Conservation (phyloP, 73 alveolate species). For the Blepharisma stoltei region DNA sequence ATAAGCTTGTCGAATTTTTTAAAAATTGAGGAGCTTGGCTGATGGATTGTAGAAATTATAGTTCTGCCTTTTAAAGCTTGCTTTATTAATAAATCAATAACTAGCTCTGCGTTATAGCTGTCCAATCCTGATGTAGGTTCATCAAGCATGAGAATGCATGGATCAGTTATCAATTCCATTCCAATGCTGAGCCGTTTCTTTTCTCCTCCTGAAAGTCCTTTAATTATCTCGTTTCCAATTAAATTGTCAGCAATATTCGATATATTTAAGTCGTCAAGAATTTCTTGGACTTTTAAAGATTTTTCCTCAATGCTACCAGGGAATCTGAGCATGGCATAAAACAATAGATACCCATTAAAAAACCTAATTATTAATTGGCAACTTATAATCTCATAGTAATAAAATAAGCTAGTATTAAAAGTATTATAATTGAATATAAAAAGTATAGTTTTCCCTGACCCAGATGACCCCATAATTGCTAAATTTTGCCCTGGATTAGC, state of each 20-base stretch:
- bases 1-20: conserved; percentile 53
- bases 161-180: conserved; percentile 70
- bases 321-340: neutral
- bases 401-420: too few relatives aligned
- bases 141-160: conserved; percentile 66
- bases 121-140: conserved; percentile 90
- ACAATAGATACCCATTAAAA: too few relatives aligned
- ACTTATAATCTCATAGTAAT: too few relatives aligned
- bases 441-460: conserved; percentile 45
- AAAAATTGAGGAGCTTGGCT: conserved; percentile 57
- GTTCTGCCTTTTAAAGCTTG: conserved; percentile 50
- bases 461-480: conserved; percentile 42
- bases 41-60: conserved; percentile 61
- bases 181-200: conserved; percentile 75
- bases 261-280: neutral
- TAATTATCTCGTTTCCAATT: conserved; percentile 50
- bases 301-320: neutral
- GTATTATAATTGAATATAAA: too few relatives aligned
- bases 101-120: conserved; percentile 46
- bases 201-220: conserved; percentile 84
- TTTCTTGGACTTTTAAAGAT: neutral
- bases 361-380: too few relatives aligned
- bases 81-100: conserved; percentile 41
- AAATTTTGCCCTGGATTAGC: conserved; percentile 41
- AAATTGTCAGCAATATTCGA: neutral